Evolutionary conservation across 345 rosid genomes (phyloP).

Genomic region (Raphanus sativus): DNA sequence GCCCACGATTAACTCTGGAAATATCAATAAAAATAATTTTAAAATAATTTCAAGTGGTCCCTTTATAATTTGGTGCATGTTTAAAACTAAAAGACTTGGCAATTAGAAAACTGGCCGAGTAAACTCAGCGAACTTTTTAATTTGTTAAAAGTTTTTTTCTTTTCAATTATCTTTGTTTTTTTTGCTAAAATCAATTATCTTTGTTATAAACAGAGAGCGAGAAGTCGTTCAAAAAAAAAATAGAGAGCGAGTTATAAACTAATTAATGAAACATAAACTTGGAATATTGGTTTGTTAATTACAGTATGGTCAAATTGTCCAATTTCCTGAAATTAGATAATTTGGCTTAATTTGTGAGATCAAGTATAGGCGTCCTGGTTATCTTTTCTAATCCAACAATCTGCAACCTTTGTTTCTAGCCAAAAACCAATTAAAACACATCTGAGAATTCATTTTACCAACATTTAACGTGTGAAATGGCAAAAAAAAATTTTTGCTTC

Average conservation of each 20-base stretch:
- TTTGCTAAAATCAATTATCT: too few species aligned
- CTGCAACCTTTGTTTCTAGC: neutral
- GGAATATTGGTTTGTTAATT: neutral
- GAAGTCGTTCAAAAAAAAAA: too few species aligned
- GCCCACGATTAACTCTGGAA: slow-evolving; percentile 14
- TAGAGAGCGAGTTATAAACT: neutral
- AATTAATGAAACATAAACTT: neutral
- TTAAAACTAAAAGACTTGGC: neutral
- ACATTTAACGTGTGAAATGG: neutral
- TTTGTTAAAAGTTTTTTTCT: neutral
- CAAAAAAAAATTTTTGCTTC: neutral
- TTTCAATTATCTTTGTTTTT: neutral
- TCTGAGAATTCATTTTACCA: neutral
- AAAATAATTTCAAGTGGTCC: neutral
- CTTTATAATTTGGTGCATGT: neutral
- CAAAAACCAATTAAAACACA: neutral
- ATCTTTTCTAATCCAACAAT: neutral
- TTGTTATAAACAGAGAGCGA: neutral
- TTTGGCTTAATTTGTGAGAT: neutral
- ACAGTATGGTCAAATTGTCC: neutral
- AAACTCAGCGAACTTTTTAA: neutral
- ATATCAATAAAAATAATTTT: neutral
- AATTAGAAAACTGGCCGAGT: neutral
- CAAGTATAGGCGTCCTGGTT: neutral
- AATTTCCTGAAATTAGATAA: neutral